Conservation (phyloP, 2,329 filamentous ascomycete species). For the Nothomitra cinnamomea region DNA sequence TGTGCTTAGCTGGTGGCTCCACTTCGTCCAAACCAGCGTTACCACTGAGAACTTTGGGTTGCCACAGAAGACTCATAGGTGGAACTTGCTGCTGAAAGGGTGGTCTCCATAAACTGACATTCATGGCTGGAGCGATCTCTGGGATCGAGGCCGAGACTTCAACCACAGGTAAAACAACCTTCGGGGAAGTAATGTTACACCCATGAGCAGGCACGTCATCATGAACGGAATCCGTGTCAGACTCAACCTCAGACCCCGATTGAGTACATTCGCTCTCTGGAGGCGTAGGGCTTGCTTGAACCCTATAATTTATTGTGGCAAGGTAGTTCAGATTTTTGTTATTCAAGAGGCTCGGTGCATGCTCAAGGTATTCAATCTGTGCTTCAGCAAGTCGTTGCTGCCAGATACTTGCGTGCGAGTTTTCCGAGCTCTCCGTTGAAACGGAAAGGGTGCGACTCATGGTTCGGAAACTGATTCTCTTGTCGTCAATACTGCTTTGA, state of each 20-base stretch:
- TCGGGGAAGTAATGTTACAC: neutral
- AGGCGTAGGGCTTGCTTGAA: conserved; percentile 31
- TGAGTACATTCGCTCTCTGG: conserved; percentile 29
- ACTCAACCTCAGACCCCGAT: conserved; percentile 25
- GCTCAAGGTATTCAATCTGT: conserved; percentile 28
- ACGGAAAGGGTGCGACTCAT: conserved; percentile 17
- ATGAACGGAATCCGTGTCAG: conserved; percentile 13
- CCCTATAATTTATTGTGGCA: conserved; percentile 12
- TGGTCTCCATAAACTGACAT: neutral
- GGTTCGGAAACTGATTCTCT: conserved; percentile 13
- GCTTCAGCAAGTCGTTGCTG: conserved; percentile 30
- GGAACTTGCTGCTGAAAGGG: neutral
- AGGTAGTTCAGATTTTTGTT: conserved; percentile 27
- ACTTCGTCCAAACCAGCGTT: conserved; percentile 8
- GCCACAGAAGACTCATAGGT: conserved; percentile 12
- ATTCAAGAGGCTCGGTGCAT: conserved; percentile 22
- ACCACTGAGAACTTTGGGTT: conserved; percentile 7
- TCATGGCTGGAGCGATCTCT: conserved; percentile 11
- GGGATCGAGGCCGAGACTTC: neutral
- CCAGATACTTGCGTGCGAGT: conserved; percentile 23
- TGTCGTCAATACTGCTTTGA: conserved; percentile 21
- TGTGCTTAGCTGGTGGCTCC: conserved; percentile 15
- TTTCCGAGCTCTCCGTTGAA: conserved; percentile 16
- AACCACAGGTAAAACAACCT: neutral
- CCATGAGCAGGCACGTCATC: conserved; percentile 8